phyloP scores from a whole-genome alignment of 2,329 filamentous ascomycete species.

The Volutella citrinella region DNA sequence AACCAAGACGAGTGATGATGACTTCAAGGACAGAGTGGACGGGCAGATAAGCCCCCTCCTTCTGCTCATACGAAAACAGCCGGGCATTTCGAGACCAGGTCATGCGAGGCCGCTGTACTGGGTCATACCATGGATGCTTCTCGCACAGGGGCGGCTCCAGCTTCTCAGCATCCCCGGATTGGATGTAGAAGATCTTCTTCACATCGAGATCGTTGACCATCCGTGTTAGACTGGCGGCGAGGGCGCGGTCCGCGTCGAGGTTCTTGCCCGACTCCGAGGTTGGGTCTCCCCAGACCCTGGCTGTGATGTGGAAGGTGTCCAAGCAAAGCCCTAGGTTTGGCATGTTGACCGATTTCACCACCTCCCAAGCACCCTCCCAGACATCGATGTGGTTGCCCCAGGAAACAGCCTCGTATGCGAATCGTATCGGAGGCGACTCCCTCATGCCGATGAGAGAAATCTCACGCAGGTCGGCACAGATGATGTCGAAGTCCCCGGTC shows the following conservation, averaged over 20 bases:
- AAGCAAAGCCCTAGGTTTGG: slow-evolving; percentile 72
- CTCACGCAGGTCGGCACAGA: slow-evolving; percentile 58
- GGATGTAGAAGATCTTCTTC: slow-evolving; percentile 68
- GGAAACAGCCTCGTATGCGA: slow-evolving; percentile 68
- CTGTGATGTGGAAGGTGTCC: slow-evolving; percentile 74
- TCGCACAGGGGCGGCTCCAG: slow-evolving; percentile 53
- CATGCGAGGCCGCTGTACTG: slow-evolving; percentile 50
- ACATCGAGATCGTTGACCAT: slow-evolving; percentile 55
- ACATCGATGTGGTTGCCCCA: slow-evolving; percentile 67
- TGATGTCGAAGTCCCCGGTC: slow-evolving; percentile 46
- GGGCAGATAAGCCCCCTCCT: slow-evolving; percentile 50
- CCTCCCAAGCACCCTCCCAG: slow-evolving; percentile 68
- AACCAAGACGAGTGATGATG: slow-evolving; percentile 53
- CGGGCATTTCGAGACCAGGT: slow-evolving; percentile 71
- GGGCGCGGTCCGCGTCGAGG: slow-evolving; percentile 48
- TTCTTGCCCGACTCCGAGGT: slow-evolving; percentile 46
- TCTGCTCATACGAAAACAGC: slow-evolving; percentile 48
- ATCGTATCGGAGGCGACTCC: slow-evolving; percentile 54
- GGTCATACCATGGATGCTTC: slow-evolving; percentile 26
- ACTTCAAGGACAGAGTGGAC: slow-evolving; percentile 55
- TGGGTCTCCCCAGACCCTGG: slow-evolving; percentile 66
- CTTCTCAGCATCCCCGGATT: slow-evolving; percentile 69
- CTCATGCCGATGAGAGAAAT: slow-evolving; percentile 62
- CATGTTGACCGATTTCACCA: slow-evolving; percentile 60
- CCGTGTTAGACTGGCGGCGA: slow-evolving; percentile 50